phyloP scores from a whole-genome alignment of 1,284 basidiomycete genomes.

The Pholiota adiposa region DNA sequence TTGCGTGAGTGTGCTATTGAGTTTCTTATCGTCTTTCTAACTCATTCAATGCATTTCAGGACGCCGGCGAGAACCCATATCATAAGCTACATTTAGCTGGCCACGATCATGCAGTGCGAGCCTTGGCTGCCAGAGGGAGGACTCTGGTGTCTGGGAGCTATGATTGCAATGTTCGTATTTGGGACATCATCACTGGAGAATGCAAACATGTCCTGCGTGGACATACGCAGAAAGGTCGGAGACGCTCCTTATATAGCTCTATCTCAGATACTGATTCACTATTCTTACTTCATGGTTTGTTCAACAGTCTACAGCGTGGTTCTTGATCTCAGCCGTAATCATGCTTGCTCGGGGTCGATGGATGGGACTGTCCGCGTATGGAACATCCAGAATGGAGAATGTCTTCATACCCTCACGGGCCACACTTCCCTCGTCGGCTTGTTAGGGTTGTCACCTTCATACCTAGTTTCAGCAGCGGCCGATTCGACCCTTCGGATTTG shows the following conservation, averaged over 20 bases:
- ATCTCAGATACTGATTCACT: neutral
- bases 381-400: constrained; percentile 83
- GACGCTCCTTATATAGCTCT: neutral
- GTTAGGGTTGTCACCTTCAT: constrained; percentile 84
- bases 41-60: constrained; percentile 40
- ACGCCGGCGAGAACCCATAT: constrained; percentile 88
- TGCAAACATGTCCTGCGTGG: constrained; percentile 83
- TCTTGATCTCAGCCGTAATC: constrained; percentile 81
- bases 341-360: constrained; percentile 95
- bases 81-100: constrained; percentile 85
- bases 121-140: constrained; percentile 87
- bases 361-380: constrained; percentile 94
- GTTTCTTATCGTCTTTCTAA: neutral
- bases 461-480: constrained; percentile 91
- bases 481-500: constrained; percentile 92
- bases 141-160: constrained; percentile 95
- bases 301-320: constrained; percentile 87
- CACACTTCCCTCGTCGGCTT: constrained; percentile 91
- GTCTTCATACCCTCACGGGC: constrained; percentile 79
- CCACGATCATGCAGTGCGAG: constrained; percentile 90
- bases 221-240: constrained; percentile 90
- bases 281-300: neutral
- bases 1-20: constrained; percentile 34
- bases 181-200: constrained; percentile 91
- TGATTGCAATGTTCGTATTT: constrained; percentile 91